These are phyloP conservation scores for Globisporangium splendens DNA, from an alignment of 352 stramenopile genomes.

Conservation along the genomic window DNA sequence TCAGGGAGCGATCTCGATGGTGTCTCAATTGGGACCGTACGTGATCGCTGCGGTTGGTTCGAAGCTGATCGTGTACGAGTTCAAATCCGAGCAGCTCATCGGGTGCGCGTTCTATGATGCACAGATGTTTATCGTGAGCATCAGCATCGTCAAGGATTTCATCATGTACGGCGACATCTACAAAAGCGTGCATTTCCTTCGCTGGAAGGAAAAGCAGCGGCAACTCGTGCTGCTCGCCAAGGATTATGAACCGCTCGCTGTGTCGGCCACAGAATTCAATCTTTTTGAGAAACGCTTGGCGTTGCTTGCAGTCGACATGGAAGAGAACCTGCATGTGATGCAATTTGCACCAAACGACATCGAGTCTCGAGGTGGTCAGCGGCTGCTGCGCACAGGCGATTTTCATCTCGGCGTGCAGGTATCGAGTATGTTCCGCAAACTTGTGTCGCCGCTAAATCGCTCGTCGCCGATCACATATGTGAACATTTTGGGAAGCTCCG, in stretches of 20 bases:
- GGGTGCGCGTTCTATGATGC: slow-evolving; percentile 86
- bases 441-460: slow-evolving; percentile 26
- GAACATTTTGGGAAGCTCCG: slow-evolving; percentile 75
- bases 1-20: slow-evolving; percentile 76
- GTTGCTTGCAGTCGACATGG: slow-evolving; percentile 73
- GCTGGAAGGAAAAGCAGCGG: slow-evolving; percentile 81
- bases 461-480: slow-evolving; percentile 43
- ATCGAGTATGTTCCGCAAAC: slow-evolving; percentile 76
- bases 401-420: slow-evolving; percentile 83
- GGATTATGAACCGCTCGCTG: slow-evolving; percentile 78
- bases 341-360: slow-evolving; percentile 85
- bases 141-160: slow-evolving; percentile 82
- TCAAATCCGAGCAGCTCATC: slow-evolving; percentile 86
- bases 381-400: slow-evolving; percentile 72
- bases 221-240: slow-evolving; percentile 81
- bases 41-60: slow-evolving; percentile 82
- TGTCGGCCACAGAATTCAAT: slow-evolving; percentile 82
- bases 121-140: slow-evolving; percentile 85
- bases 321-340: slow-evolving; percentile 86
- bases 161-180: slow-evolving; percentile 87
- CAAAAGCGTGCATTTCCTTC: slow-evolving; percentile 87
- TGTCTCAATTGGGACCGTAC: slow-evolving; percentile 74
- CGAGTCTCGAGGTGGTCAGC: slow-evolving; percentile 79
- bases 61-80: slow-evolving; percentile 88
- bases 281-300: slow-evolving; percentile 73